Conservation (phyloP, 2,329 filamentous ascomycete species). For the Ilyonectria robusta region DNA sequence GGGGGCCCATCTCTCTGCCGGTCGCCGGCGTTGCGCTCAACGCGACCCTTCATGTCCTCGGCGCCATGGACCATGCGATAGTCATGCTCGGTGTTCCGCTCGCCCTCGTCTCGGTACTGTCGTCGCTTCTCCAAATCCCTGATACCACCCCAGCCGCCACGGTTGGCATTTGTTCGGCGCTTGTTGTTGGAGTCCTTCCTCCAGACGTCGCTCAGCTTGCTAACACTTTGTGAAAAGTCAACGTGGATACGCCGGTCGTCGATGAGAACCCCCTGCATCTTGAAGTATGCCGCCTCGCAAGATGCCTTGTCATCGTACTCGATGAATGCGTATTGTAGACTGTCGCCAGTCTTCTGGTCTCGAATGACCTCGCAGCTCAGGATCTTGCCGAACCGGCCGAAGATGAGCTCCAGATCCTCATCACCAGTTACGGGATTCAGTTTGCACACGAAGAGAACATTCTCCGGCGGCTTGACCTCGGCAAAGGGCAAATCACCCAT, state of each 20-base stretch:
- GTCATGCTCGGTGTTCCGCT: conserved; percentile 59
- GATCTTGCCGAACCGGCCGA: conserved; percentile 96
- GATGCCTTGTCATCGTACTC: conserved; percentile 94
- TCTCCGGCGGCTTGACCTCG: conserved; percentile 97
- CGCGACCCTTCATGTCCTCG: conserved; percentile 72
- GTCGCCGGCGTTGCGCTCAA: conserved; percentile 57
- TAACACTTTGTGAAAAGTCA: conserved; percentile 96
- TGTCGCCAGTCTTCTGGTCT: conserved; percentile 94
- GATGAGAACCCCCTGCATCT: conserved; percentile 98
- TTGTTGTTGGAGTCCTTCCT: conserved; percentile 88
- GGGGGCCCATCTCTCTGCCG: conserved; percentile 33
- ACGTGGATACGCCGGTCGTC: conserved; percentile 98
- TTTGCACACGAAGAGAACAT: conserved; percentile 98
- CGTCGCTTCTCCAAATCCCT: conserved; percentile 88
- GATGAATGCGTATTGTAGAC: conserved; percentile 96
- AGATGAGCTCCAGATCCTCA: conserved; percentile 94
- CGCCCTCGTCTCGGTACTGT: conserved; percentile 84
- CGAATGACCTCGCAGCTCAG: conserved; percentile 96
- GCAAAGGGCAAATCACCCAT: conserved; percentile 98
- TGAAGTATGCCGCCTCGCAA: conserved; percentile 96
- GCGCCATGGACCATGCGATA: conserved; percentile 89
- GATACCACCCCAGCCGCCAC: conserved; percentile 92
- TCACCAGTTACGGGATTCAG: conserved; percentile 96
- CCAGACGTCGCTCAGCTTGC: conserved; percentile 91
- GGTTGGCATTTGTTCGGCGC: conserved; percentile 68